Evolutionary conservation across 495 filamentous ascomycete species (phyloP), one percentile per base, ranked within the genome.

Genomic region (Bacidia gigantensis): DNA sequence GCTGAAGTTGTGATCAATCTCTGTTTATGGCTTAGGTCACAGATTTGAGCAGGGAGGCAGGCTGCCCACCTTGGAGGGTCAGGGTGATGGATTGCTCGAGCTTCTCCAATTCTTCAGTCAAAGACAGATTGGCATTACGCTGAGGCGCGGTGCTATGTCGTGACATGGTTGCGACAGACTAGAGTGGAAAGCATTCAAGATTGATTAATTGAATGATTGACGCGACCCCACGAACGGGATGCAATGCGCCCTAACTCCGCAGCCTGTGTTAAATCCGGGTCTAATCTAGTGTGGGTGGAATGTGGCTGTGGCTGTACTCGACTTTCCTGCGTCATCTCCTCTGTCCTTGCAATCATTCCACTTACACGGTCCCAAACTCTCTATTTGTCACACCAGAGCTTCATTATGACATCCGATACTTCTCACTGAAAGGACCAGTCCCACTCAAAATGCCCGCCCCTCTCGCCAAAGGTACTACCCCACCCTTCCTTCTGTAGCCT

Each of bases 1-100:
- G 68, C 86, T 95, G 67, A 98, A 98, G 61, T 98, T 98, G 66
- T 87, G 83, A 65, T 98, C 92, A 69, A 98, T 98, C 69, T 98
- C 92, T 94, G 53, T 11, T 9, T 9, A 38, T n/a, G 5, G 25
- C 17, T 2, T 29, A 21, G 32, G 22, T 17, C 26, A 5, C 5
- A 35, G 5, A 5, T 14, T 14, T 14, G 7, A 35, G 14, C 29
- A 35, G 5, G 29, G 7, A 35, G 29, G 29, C 23, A 10, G 32
- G 25, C 12, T 45, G 49, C 68, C 57, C 65, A 85, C 88, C 88
- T 82, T 98, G 92, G 0, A 98, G 74, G 2, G 92, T 96, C 38
- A 97, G 75, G 12, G 92, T 98, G 61, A 98, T 97, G 32, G 84
- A 89, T 64, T 97, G 93, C 62, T 98, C 92, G 12, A 98, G 69